A percentile compares a stretch with the other conserved stretches of the same genome.
Evolutionary conservation across 2,329 filamentous ascomycete species (phyloP).

Genomic region (Penicillium sp.): DNA sequence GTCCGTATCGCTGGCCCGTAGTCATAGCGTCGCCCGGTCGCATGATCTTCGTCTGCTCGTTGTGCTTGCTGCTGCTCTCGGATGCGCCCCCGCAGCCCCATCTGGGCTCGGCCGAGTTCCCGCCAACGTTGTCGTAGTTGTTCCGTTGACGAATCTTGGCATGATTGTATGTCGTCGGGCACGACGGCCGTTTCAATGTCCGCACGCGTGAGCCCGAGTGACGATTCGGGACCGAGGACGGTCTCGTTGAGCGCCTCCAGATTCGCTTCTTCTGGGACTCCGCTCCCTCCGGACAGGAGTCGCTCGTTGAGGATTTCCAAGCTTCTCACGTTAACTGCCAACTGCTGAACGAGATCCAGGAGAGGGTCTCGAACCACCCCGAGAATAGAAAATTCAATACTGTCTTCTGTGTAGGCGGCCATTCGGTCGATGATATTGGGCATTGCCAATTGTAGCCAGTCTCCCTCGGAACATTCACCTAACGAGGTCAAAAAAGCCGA

Average conservation of each 20-base stretch:
- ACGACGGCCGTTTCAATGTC: constrained; percentile 35
- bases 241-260: constrained; percentile 19
- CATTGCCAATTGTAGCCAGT: constrained; percentile 67
- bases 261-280: neutral
- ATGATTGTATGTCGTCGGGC: constrained; percentile 22
- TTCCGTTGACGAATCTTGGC: constrained; percentile 24
- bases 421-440: constrained; percentile 68
- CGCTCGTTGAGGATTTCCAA: constrained; percentile 39
- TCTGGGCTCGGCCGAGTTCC: constrained; percentile 32
- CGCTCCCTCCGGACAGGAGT: constrained; percentile 10
- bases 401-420: constrained; percentile 61
- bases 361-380: constrained; percentile 69
- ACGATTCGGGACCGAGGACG: constrained; percentile 38
- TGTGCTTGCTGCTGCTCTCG: constrained; percentile 41
- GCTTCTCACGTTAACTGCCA: constrained; percentile 48
- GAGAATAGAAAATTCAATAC: constrained; percentile 74
- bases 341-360: constrained; percentile 43
- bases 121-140: constrained; percentile 33
- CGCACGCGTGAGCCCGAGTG: constrained; percentile 31
- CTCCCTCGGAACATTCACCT: constrained; percentile 45
- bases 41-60: constrained; percentile 41
- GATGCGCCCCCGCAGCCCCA: constrained; percentile 35
- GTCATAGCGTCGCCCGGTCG: constrained; percentile 53
- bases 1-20: constrained; percentile 66
- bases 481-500: neutral